Base-by-base conservation (phyloP, 345 rosid species). In the Alliaria petiolata region DNA sequence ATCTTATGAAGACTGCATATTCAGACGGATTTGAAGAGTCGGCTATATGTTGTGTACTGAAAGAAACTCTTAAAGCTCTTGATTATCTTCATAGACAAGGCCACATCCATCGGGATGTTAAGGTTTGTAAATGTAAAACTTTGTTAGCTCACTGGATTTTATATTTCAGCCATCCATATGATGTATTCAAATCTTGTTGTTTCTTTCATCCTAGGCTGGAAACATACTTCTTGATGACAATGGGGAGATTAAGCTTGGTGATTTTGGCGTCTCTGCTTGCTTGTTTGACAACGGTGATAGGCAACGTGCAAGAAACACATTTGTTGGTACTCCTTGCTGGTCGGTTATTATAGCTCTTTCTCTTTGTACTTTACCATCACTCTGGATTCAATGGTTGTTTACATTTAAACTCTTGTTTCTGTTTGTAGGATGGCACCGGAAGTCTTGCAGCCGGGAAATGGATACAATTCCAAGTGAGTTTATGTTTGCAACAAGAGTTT, bases 271-370 rank as follows among this genome's bases (percentile, higher is more conserved):
- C 62, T 88, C 99, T 80, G 99, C 98, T 49, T 92, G 99, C 83
- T 84, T 95, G 92, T 92, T 95, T 79, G 98, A 95, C 70, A 45
- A 91, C 11, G 99, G 99, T 76, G 98, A 92, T 70, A 87, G 99
- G 73, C 99, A 82, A 72, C 92, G 97, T 54, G 67, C 97, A 22
- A 92, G 99, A 83, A 95, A 92, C 81, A 95, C 97, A 66, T 90
- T 95, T 81, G 97, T 90, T 46, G 99, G 98, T 76, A 95, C 98
- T 74, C 99, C 99, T 54, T 95, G 99, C 89, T 95, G 99, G 98
- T 95, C 62, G 65, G 80, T 55, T 76, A 59, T 66, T 62, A 25
- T 40, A 9, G 5, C 36, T 63, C 17, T 46, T 51, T 52, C 15
- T 39, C 30, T 76, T 42, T 44, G 1, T 55, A 7, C 28, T 62